These are phyloP conservation scores for Curvularia sp. DNA, from an alignment of 2,329 filamentous ascomycete species.

Conservation along the genomic window DNA sequence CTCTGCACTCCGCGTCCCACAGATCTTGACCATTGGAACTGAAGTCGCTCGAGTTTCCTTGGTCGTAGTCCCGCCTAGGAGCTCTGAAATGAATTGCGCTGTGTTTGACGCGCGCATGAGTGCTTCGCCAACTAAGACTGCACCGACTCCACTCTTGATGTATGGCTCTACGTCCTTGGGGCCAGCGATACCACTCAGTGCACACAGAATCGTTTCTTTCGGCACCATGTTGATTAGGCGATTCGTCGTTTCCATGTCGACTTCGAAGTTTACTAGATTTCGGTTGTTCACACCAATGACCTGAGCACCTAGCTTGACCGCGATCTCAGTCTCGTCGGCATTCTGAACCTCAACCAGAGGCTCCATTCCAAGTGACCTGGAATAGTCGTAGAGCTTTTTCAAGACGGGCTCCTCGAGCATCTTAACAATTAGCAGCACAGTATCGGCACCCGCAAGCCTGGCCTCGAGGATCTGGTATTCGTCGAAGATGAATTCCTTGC, in stretches of 20 bases:
- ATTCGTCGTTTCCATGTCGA: slow-evolving; percentile 91
- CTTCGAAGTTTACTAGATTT: slow-evolving; percentile 94
- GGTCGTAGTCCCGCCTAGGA: slow-evolving; percentile 68
- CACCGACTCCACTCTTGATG: slow-evolving; percentile 86
- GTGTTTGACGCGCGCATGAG: slow-evolving; percentile 92
- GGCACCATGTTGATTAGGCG: slow-evolving; percentile 87
- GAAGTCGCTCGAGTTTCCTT: slow-evolving; percentile 34
- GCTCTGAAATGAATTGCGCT: slow-evolving; percentile 78
- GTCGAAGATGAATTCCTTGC: slow-evolving; percentile 98
- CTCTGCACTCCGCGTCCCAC: slow-evolving; percentile 84
- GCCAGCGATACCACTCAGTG: slow-evolving; percentile 90
- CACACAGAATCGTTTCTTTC: slow-evolving; percentile 85
- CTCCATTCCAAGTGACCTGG: slow-evolving; percentile 91
- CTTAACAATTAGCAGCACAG: slow-evolving; percentile 94
- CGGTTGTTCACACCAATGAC: slow-evolving; percentile 98
- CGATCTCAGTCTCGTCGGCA: slow-evolving; percentile 87
- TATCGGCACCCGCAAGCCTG: slow-evolving; percentile 89
- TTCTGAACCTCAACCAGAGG: slow-evolving; percentile 97
- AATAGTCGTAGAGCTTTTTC: slow-evolving; percentile 84
- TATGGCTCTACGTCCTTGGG: slow-evolving; percentile 88
- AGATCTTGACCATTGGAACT: slow-evolving; percentile 82
- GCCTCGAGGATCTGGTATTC: slow-evolving; percentile 98
- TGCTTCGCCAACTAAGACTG: slow-evolving; percentile 92
- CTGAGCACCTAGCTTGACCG: slow-evolving; percentile 83
- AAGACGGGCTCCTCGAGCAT: slow-evolving; percentile 85